phyloP scores from a whole-genome alignment of 495 filamentous ascomycete genomes.

The Apiosordaria backusii region DNA sequence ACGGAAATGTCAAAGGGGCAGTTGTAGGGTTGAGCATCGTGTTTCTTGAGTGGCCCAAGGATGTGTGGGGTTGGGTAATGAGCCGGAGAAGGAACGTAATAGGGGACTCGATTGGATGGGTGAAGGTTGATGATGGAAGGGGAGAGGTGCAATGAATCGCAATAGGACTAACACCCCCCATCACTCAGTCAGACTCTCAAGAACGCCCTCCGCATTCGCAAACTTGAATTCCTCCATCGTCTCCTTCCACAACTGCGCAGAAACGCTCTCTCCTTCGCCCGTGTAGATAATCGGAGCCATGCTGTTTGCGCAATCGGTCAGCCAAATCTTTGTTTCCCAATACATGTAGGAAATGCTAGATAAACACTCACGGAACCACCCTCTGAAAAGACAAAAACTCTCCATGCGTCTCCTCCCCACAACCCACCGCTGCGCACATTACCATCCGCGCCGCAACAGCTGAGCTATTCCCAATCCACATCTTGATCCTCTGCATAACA shows the following conservation, averaged over 20 bases:
- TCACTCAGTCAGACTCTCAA: conserved; percentile 13
- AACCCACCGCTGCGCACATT: conserved; percentile 33
- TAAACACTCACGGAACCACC: conserved; percentile 35
- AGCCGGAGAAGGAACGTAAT: background rate
- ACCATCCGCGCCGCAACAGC: conserved; percentile 34
- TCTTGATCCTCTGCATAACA: conserved; percentile 12
- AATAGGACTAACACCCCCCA: no score
- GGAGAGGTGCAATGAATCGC: background rate
- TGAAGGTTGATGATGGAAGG: background rate
- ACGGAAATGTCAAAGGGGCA: background rate
- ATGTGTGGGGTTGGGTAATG: background rate
- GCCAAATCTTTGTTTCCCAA: background rate
- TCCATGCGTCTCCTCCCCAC: conserved; percentile 42
- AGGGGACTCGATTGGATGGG: background rate
- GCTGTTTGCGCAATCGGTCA: background rate
- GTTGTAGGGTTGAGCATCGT: background rate
- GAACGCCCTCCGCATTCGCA: conserved; percentile 24
- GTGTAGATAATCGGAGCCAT: background rate
- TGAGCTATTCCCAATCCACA: conserved; percentile 26
- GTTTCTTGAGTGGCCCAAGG: background rate
- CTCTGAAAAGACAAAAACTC: conserved; percentile 36
- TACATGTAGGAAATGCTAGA: background rate
- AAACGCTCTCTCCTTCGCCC: background rate
- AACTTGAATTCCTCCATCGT: conserved; percentile 42
- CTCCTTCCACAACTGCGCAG: conserved; percentile 36